phyloP scores from a whole-genome alignment of 192 early-diverging fungal genomes.

The Jimgerdemannia flammicorona region DNA sequence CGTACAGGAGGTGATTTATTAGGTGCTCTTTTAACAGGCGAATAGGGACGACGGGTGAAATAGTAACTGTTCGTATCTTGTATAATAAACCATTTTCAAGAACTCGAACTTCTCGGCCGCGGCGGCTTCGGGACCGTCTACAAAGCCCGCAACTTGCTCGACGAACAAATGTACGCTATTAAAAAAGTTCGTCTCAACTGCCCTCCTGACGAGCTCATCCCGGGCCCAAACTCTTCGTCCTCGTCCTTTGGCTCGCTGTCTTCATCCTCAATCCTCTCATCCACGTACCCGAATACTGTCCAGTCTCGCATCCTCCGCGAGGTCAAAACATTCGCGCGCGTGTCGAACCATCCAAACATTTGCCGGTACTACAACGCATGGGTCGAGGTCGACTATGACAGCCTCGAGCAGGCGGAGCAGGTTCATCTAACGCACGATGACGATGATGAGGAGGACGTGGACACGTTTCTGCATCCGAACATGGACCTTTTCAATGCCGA shows the following conservation, averaged over 20 bases:
- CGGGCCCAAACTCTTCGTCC: not conserved
- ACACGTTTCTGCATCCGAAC: conserved; percentile 67
- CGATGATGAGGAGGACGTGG: not conserved
- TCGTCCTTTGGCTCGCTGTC: not conserved
- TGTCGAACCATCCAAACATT: conserved; percentile 82
- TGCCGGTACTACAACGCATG: conserved; percentile 89
- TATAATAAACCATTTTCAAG: conserved; percentile 53
- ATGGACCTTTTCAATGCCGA: conserved; percentile 64
- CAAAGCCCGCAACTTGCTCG: conserved; percentile 85
- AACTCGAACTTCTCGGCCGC: conserved; percentile 70
- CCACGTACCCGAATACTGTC: conserved; percentile 41
- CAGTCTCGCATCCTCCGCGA: conserved; percentile 76
- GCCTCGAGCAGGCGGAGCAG: not conserved
- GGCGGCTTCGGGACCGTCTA: conserved; percentile 95
- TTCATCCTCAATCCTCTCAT: not conserved
- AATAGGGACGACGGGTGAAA: not conserved
- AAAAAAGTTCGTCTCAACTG: conserved; percentile 88
- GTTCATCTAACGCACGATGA: not conserved
- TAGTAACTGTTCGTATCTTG: not conserved
- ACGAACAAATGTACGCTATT: conserved; percentile 79
- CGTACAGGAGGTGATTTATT: not conserved
- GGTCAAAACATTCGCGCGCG: conserved; percentile 83
- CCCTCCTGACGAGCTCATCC: conserved; percentile 48
- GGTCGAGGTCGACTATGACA: conserved; percentile 65
- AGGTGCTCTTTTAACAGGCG: not conserved